A percentile compares a stretch with the other conserved stretches of the same genome.
phyloP scores from a whole-genome alignment of 139 green algal species.

The Closterium sp. region DNA sequence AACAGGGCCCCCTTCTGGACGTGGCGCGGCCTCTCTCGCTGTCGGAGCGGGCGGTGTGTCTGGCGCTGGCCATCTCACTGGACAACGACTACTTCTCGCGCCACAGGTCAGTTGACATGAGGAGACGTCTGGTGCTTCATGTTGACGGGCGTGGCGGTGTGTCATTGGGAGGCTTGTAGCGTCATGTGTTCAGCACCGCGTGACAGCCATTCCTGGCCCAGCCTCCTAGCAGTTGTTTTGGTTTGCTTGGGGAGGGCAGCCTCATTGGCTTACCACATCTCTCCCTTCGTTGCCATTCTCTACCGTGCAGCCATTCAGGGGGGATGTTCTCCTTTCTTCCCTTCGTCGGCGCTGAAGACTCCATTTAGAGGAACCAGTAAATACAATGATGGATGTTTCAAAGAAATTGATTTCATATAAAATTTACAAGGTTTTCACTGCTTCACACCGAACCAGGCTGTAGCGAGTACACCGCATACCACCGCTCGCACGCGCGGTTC shows the following conservation, averaged over 20 bases:
- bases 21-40: slow-evolving; percentile 17
- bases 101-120: slow-evolving; percentile 32
- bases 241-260: background rate
- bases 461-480: background rate
- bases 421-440: too few relatives aligned
- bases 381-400: too few relatives aligned
- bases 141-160: background rate
- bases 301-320: background rate
- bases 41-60: slow-evolving; percentile 21
- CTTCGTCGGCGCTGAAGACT: background rate
- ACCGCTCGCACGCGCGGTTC: background rate
- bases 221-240: background rate
- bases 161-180: too few relatives aligned
- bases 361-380: background rate
- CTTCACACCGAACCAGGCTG: background rate
- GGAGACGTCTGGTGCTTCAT: too few relatives aligned
- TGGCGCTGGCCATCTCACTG: slow-evolving; percentile 41
- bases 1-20: slow-evolving; percentile 5
- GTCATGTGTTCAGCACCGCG: background rate
- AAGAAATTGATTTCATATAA: too few relatives aligned
- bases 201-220: background rate
- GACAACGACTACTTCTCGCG: slow-evolving; percentile 53
- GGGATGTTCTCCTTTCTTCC: background rate
- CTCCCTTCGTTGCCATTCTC: background rate
- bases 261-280: background rate